Evolutionary conservation across 2,329 filamentous ascomycete genomes (phyloP).

Genomic region (Aspergillus fructus): DNA sequence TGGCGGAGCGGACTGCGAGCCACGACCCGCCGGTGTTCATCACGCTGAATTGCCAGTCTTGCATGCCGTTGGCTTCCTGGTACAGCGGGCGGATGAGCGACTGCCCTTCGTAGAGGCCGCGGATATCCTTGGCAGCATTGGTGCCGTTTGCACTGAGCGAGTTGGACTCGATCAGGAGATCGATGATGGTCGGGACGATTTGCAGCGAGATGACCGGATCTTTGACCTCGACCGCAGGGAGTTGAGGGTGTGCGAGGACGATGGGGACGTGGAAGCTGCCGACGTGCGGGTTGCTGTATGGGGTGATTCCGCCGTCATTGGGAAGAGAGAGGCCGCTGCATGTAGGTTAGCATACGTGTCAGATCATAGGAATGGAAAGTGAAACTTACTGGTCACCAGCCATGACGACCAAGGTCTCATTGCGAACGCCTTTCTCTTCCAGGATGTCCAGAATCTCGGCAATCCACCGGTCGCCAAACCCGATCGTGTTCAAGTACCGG

Average conservation of each 20-base stretch:
- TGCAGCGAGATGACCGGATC: conserved; percentile 30
- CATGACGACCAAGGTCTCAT: conserved; percentile 36
- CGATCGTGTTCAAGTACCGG: conserved; percentile 22
- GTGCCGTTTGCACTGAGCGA: conserved; percentile 26
- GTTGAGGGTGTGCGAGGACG: conserved; percentile 31
- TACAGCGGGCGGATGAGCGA: conserved; percentile 31
- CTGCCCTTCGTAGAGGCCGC: conserved; percentile 33
- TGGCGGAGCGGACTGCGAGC: conserved; percentile 32
- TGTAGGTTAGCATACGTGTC: background rate
- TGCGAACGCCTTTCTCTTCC: conserved; percentile 30
- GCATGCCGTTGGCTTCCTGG: conserved; percentile 18
- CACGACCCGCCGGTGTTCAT: conserved; percentile 36
- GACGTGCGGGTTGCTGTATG: conserved; percentile 34
- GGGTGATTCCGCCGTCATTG: conserved; percentile 35
- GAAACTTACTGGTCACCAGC: conserved; percentile 33
- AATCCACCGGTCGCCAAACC: conserved; percentile 34
- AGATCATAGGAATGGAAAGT: background rate
- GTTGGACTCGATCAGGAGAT: conserved; percentile 31
- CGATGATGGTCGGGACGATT: conserved; percentile 33
- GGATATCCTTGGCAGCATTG: conserved; percentile 24
- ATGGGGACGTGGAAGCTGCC: conserved; percentile 36
- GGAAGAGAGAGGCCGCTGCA: conserved; percentile 33
- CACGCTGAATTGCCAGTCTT: conserved; percentile 36
- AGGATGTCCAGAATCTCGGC: conserved; percentile 29
- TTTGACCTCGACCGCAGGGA: conserved; percentile 29